Evolutionary conservation across 164 flowering plant genomes (phyloP).

Genomic region (Echeveria elegans): DNA sequence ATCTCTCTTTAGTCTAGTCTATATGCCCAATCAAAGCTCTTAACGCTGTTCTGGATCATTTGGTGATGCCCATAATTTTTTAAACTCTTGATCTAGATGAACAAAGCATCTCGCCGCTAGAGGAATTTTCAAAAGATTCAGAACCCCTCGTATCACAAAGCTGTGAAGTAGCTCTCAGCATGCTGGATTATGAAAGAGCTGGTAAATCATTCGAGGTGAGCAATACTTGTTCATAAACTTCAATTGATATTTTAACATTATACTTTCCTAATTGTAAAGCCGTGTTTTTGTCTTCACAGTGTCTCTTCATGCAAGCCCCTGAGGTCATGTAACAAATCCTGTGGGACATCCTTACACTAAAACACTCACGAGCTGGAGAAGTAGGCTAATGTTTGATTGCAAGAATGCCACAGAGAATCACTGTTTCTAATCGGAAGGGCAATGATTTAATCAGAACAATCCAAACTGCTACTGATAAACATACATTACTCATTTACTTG

Average conservation of each 20-base stretch:
- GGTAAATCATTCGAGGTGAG: slow-evolving; percentile 95
- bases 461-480: not conserved
- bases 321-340: slow-evolving; percentile 19
- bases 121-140: slow-evolving; percentile 64
- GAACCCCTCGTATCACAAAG: slow-evolving; percentile 93
- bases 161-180: slow-evolving; percentile 97
- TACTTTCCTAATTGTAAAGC: not conserved
- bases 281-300: slow-evolving; percentile 44
- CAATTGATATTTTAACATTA: not conserved
- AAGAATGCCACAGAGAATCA: not conserved
- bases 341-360: not conserved
- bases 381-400: not conserved
- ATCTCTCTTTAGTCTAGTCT: not conserved
- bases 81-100: slow-evolving; percentile 33
- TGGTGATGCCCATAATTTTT: too few species aligned
- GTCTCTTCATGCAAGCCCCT: slow-evolving; percentile 65
- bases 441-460: not conserved
- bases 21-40: too few species aligned
- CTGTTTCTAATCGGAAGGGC: not conserved
- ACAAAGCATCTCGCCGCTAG: slow-evolving; percentile 59
- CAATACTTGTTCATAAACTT: not conserved
- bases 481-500: not conserved
- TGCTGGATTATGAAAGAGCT: slow-evolving; percentile 82
- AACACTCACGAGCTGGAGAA: not conserved
- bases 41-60: too few species aligned